Percentiles rank a stretch among this genome's conserved stretches.
These are phyloP conservation scores for Tetracladium setigerum DNA, from an alignment of 495 filamentous ascomycete genomes.

Conservation along the genomic window DNA sequence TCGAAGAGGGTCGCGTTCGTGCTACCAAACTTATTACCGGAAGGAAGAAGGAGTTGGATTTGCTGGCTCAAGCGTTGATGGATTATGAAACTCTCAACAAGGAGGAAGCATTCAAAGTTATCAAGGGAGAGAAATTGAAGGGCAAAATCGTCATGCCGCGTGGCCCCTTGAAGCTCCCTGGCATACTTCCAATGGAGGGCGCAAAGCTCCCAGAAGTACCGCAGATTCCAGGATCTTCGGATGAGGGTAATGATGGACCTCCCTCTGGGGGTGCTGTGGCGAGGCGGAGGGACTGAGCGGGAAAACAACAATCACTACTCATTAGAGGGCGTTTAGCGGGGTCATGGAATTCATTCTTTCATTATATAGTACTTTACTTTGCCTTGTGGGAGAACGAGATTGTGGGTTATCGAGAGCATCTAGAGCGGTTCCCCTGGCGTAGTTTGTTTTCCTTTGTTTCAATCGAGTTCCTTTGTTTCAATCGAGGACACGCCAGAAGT, in stretches of 20 bases:
- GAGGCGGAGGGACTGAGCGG: no score
- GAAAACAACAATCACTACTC: no score
- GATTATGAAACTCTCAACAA: constrained; percentile 88
- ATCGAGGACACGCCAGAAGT: no score
- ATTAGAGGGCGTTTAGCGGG: no score
- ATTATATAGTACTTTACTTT: no score
- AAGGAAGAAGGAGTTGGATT: constrained; percentile 75
- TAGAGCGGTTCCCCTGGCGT: no score
- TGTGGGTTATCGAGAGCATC: no score
- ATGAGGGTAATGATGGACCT: constrained; percentile 4
- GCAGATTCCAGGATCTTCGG: constrained; percentile 10
- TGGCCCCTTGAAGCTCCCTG: constrained; percentile 36
- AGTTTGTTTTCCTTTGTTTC: no score
- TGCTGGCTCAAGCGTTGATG: constrained; percentile 78
- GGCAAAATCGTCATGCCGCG: constrained; percentile 39
- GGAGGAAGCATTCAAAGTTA: constrained; percentile 82
- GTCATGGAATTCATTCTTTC: no score
- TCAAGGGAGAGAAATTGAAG: constrained; percentile 74
- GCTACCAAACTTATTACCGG: constrained; percentile 61
- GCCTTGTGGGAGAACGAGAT: no score
- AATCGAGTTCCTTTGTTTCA: no score
- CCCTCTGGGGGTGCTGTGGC: constrained; percentile 12
- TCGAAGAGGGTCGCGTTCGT: constrained; percentile 74
- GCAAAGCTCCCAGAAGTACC: constrained; percentile 1
- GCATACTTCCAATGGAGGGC: background rate